These are phyloP conservation scores for Gillenia trifoliata DNA, from an alignment of 306 rosid genomes.

Conservation along the genomic window DNA sequence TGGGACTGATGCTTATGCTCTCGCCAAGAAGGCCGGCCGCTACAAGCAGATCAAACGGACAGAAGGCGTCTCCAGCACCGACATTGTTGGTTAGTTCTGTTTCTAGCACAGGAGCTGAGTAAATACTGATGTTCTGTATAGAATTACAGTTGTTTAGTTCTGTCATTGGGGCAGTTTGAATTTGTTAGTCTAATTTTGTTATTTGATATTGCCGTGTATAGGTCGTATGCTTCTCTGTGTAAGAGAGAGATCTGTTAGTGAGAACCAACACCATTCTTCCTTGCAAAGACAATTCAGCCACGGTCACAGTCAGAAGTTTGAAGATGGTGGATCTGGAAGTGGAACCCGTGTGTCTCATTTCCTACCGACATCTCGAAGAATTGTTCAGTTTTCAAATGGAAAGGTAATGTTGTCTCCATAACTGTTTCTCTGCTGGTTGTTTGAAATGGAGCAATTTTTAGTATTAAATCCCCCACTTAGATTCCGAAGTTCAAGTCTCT, in stretches of 20 bases:
- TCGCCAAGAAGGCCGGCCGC: slow-evolving; percentile 64
- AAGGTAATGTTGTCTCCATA: slow-evolving; percentile 26
- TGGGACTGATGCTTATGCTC: slow-evolving; percentile 61
- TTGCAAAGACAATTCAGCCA: slow-evolving; percentile 73
- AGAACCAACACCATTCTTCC: slow-evolving; percentile 48
- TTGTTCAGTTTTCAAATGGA: slow-evolving; percentile 59
- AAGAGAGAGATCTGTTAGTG: slow-evolving; percentile 69
- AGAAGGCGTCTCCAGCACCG: slow-evolving; percentile 61
- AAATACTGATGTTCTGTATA: background rate
- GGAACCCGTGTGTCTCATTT: slow-evolving; percentile 62
- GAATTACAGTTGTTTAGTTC: background rate
- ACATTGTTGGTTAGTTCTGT: slow-evolving; percentile 48
- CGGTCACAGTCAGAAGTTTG: slow-evolving; percentile 72
- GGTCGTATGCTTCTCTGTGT: slow-evolving; percentile 99
- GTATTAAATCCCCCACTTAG: background rate
- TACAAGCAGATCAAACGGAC: slow-evolving; percentile 65
- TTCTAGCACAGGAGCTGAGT: background rate
- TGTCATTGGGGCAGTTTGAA: background rate
- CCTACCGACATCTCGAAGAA: slow-evolving; percentile 57
- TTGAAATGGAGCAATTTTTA: background rate
- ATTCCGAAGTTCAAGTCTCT: background rate
- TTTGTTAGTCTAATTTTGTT: slow-evolving; percentile 3
- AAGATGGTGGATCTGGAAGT: slow-evolving; percentile 60
- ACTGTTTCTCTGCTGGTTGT: background rate
- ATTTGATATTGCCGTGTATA: slow-evolving; percentile 25